phyloP scores from a whole-genome alignment of 805 yeast species.

The Starmerella riodocensis region DNA sequence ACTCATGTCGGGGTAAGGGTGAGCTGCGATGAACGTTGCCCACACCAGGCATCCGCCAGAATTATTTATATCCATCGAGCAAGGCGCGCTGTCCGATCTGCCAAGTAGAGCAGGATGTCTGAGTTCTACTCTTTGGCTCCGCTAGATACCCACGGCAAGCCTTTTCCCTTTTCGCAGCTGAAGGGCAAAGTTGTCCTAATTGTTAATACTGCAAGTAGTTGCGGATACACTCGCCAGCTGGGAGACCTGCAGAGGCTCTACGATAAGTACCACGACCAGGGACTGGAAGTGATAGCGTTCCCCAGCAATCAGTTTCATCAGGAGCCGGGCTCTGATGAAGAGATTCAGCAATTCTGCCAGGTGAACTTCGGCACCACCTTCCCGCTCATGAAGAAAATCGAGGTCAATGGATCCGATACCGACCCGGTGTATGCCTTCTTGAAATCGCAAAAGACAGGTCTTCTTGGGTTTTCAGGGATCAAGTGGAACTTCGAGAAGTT shows the following conservation, averaged over 20 bases:
- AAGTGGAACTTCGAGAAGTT: slow-evolving; percentile 77
- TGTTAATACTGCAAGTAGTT: slow-evolving; percentile 81
- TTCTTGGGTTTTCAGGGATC: slow-evolving; percentile 57
- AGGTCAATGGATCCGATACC: slow-evolving; percentile 73
- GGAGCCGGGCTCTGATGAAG: slow-evolving; percentile 56
- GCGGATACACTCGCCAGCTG: slow-evolving; percentile 68
- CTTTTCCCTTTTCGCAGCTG: slow-evolving; percentile 45
- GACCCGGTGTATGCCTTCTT: slow-evolving; percentile 72
- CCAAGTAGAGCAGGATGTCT: too few species aligned
- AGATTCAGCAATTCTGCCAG: slow-evolving; percentile 59
- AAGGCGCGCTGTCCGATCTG: too few species aligned
- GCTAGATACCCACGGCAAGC: slow-evolving; percentile 44
- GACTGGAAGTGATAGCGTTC: slow-evolving; percentile 62
- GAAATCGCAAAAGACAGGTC: slow-evolving; percentile 47
- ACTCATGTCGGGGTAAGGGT: too few species aligned
- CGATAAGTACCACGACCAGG: slow-evolving; percentile 48
- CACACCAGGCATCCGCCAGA: too few species aligned
- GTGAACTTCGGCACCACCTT: slow-evolving; percentile 81
- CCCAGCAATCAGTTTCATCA: slow-evolving; percentile 86
- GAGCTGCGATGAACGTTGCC: too few species aligned
- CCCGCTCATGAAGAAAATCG: slow-evolving; percentile 75
- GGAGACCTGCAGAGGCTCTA: slow-evolving; percentile 56
- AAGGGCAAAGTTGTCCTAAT: slow-evolving; percentile 71
- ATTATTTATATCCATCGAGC: too few species aligned
- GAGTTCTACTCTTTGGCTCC: slow-evolving; percentile 55